Percentiles rank a stretch among this genome's conserved stretches.
phyloP scores from a whole-genome alignment of 78 protist species.

The Chrysochromulina parva region DNA sequence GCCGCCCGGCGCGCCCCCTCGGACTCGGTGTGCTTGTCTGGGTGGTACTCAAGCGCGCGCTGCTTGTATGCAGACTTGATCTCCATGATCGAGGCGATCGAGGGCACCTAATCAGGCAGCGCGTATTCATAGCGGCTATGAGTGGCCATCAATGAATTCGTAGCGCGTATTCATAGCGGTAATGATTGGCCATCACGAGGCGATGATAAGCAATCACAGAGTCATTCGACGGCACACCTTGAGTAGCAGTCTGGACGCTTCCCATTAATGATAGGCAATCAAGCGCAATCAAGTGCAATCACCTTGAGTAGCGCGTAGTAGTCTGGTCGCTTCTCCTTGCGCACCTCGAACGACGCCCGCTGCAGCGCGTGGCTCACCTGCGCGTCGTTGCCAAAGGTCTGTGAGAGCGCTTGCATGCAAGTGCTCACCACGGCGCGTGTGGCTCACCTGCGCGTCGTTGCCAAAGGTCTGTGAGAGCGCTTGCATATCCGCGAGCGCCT shows the following conservation, averaged over 20 bases:
- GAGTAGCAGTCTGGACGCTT: too few species aligned
- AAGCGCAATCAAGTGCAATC: too few species aligned
- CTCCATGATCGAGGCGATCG: background rate
- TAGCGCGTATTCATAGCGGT: too few species aligned
- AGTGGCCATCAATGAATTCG: too few species aligned
- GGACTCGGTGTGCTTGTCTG: background rate
- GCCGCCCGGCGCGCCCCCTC: background rate
- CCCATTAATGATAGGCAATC: too few species aligned
- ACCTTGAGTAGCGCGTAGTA: background rate
- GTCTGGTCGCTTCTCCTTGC: background rate
- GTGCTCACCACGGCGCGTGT: too few species aligned
- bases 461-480: background rate
- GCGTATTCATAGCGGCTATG: too few species aligned
- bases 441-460: background rate
- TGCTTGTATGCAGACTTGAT: background rate
- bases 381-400: background rate
- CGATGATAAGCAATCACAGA: too few species aligned
- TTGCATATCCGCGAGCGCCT: background rate
- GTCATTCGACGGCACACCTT: too few species aligned
- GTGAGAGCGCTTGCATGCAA: background rate
- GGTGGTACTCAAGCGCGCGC: conserved; percentile 22
- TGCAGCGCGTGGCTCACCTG: background rate
- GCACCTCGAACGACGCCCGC: conserved; percentile 9
- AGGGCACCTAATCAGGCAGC: too few species aligned
- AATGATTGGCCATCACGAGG: too few species aligned